These are phyloP conservation scores for Umbelopsis vinacea DNA, from an alignment of 192 early-diverging fungal species.

Conservation along the genomic window DNA sequence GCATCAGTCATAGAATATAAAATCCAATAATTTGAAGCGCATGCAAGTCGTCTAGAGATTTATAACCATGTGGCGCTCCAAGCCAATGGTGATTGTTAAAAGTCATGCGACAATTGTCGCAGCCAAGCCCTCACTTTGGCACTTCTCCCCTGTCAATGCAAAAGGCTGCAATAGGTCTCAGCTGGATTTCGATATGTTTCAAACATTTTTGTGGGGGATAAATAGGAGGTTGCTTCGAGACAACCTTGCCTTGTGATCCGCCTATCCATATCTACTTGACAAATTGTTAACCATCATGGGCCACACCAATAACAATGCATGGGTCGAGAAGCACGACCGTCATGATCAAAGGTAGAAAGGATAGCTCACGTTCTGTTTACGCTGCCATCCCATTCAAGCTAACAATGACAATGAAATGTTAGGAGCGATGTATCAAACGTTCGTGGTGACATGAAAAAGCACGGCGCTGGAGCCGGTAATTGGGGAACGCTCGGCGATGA, in stretches of 20 bases:
- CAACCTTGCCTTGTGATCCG: background rate
- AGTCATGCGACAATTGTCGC: background rate
- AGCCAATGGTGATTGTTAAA: background rate
- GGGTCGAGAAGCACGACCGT: slow-evolving; percentile 9
- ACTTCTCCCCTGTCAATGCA: background rate
- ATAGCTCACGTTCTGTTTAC: background rate
- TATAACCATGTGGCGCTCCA: too few species aligned
- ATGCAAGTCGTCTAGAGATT: too few species aligned
- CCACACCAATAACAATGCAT: background rate
- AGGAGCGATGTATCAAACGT: slow-evolving; percentile 1
- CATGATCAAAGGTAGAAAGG: background rate
- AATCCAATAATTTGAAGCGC: background rate
- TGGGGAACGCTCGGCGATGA: slow-evolving; percentile 21
- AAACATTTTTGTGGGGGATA: background rate
- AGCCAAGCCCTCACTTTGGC: background rate
- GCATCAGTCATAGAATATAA: background rate
- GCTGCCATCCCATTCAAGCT: background rate
- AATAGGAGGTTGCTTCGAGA: too few species aligned
- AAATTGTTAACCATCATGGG: slow-evolving; percentile 1
- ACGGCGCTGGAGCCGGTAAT: slow-evolving; percentile 22
- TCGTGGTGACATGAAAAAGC: slow-evolving; percentile 12
- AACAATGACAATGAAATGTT: background rate
- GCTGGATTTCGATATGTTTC: background rate
- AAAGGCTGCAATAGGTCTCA: background rate
- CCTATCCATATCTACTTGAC: background rate